Evolutionary conservation across 352 stramenopile genomes (phyloP), one percentile per base, ranked within the genome.

Genomic region (Globisporangium irregulare): DNA sequence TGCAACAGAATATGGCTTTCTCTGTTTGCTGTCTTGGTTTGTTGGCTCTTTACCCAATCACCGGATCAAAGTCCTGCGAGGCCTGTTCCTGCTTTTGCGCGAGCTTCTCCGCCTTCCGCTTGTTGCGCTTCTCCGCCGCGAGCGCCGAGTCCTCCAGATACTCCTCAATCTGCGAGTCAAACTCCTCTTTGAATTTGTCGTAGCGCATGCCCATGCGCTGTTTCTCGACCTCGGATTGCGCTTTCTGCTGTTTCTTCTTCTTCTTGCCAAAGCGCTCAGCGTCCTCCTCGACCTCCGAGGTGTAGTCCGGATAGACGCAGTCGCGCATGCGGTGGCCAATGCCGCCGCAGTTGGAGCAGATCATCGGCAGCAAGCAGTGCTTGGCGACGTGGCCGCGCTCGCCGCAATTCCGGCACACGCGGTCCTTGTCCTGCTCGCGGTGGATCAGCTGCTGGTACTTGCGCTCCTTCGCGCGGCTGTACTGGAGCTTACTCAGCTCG

Each of bases 271-370:
- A 20, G 25, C 41, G 15, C 27, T 59, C 22, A 29, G 68, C 24
- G 1, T 77, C 25, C 27, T 75, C 70, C 41, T 83, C 65, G 24
- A 80, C 70, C 1, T 83, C 71, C 1, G 69, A 59, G 27, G 67
- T 64, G 14, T 76, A 79, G 15, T 62, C 69, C 4, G 53, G 67
- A 64, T 77, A 80, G 34, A 73, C 76, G 72, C 87, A 94, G 58
- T 91, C 74, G 65, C 58, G 57, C 25, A 67, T 67, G 25, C 67
- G 69, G 70, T 94, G 87, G 43, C 85, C 86, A 15, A 94, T 70
- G 51, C 81, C 86, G 56, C 87, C 87, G 62, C 87, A 94, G 69
- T 90, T 90, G 58, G 79, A 82, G 78, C 87, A 94, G 73, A 94
- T 93, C 55, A 74, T 64, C 5, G 87, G 87, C 51, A 94, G 67